Evolutionary conservation across 371 early-diverging fungal species (phyloP).

Genomic region (Modicella reniformis): DNA sequence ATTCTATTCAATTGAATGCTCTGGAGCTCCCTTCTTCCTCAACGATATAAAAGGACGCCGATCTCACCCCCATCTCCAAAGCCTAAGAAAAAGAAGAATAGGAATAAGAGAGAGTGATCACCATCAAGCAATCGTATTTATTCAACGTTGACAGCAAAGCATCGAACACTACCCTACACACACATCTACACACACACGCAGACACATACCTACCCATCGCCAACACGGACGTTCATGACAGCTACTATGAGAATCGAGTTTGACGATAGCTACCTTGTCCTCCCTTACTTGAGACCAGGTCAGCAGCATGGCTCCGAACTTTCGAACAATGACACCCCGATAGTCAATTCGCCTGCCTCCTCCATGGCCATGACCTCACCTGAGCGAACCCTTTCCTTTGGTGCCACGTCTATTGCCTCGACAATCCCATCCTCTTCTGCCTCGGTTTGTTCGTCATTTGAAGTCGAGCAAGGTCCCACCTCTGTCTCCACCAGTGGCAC

Average conservation of each 20-base stretch:
- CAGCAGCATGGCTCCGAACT: not conserved
- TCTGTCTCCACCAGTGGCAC: not conserved
- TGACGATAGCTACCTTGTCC: slow-evolving; percentile 40
- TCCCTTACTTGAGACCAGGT: slow-evolving; percentile 12
- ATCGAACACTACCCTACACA: not conserved
- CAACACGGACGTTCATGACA: slow-evolving; percentile 21
- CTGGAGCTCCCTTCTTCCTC: not conserved
- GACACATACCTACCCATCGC: not conserved
- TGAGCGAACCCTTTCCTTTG: slow-evolving; percentile 35
- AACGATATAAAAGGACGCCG: slow-evolving; percentile 17
- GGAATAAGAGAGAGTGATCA: slow-evolving; percentile 9
- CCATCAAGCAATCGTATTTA: not conserved
- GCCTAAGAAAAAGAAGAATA: slow-evolving; percentile 3
- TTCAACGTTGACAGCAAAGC: slow-evolving; percentile 3
- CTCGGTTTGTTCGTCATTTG: slow-evolving; percentile 42
- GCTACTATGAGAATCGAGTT: slow-evolving; percentile 37
- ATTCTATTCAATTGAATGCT: not conserved
- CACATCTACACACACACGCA: not conserved
- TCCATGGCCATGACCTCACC: slow-evolving; percentile 46
- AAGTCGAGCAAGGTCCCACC: slow-evolving; percentile 19
- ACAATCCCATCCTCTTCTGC: slow-evolving; percentile 39
- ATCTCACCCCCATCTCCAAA: not conserved
- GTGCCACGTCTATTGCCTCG: slow-evolving; percentile 37
- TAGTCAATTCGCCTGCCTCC: slow-evolving; percentile 14
- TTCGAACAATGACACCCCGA: not conserved